Conservation (phyloP, 164 flowering plant species). For the Tinospora cordifolia region DNA sequence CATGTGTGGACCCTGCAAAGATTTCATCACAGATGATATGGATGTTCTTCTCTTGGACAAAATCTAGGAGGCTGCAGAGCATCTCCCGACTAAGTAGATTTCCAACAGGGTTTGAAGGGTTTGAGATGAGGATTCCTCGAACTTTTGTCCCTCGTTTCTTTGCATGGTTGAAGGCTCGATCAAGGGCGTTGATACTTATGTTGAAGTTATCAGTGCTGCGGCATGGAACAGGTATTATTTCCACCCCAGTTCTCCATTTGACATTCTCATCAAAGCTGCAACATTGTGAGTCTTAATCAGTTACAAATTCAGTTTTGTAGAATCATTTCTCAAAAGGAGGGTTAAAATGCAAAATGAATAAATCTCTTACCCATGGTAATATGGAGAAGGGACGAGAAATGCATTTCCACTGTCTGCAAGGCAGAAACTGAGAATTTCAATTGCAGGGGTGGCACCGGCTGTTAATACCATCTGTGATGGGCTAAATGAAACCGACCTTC, state of each 20-base stretch:
- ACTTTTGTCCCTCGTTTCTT: slow-evolving; percentile 79
- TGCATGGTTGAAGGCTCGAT: slow-evolving; percentile 82
- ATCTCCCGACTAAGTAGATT: slow-evolving; percentile 47
- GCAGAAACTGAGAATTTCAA: slow-evolving; percentile 85
- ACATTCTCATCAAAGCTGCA: slow-evolving; percentile 81
- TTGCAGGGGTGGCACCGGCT: slow-evolving; percentile 76
- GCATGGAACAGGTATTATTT: slow-evolving; percentile 89
- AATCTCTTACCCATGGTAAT: slow-evolving; percentile 62
- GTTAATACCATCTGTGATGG: slow-evolving; percentile 74
- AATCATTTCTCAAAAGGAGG: slow-evolving; percentile 8
- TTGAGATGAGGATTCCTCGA: slow-evolving; percentile 73
- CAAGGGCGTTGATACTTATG: slow-evolving; percentile 57
- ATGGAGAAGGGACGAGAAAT: slow-evolving; percentile 93
- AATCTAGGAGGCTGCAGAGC: slow-evolving; percentile 63
- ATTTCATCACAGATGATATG: slow-evolving; percentile 80
- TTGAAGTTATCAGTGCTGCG: slow-evolving; percentile 78
- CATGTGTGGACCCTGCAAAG: slow-evolving; percentile 69
- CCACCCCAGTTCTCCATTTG: slow-evolving; percentile 85
- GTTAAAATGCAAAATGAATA: not conserved
- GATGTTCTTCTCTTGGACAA: slow-evolving; percentile 85
- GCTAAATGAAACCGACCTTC: slow-evolving; percentile 40
- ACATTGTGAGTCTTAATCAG: slow-evolving; percentile 14
- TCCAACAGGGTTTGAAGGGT: slow-evolving; percentile 89
- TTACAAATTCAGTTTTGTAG: no score
- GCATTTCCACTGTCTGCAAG: slow-evolving; percentile 93